Percentiles rank a stretch among this genome's conserved stretches.
Conservation (phyloP, 805 yeast genomes). For the Monosporozyma solicola region DNA sequence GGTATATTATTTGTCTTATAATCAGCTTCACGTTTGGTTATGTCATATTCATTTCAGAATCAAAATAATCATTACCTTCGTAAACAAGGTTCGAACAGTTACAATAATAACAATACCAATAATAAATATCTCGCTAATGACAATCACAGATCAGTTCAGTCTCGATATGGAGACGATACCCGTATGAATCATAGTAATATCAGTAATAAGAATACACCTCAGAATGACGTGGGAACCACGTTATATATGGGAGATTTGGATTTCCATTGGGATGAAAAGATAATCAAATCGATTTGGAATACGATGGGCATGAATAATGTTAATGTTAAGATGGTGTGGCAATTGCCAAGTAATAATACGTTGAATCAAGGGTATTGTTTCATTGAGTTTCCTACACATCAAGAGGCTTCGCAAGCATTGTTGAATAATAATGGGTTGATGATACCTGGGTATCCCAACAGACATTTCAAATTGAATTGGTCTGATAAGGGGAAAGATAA, state of each 20-base stretch:
- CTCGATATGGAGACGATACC: background rate
- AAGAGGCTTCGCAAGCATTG: conserved; percentile 58
- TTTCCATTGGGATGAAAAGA: conserved; percentile 69
- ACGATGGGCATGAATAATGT: conserved; percentile 50
- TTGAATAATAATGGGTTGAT: conserved; percentile 59
- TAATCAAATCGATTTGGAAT: conserved; percentile 61
- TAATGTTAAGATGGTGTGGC: conserved; percentile 56
- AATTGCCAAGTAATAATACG: conserved; percentile 37
- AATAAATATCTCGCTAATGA: too few species aligned
- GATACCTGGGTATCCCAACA: conserved; percentile 51
- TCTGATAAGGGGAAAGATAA: conserved; percentile 31
- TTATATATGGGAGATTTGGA: conserved; percentile 91
- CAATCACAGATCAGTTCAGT: background rate
- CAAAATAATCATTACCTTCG: background rate
- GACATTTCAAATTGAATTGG: conserved; percentile 66
- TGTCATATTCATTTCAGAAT: background rate
- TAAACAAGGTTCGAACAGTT: background rate
- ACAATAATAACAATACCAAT: background rate
- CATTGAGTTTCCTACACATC: conserved; percentile 56
- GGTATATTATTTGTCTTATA: background rate
- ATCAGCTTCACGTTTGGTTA: background rate
- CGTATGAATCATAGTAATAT: background rate
- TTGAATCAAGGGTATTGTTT: conserved; percentile 72
- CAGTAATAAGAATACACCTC: background rate
- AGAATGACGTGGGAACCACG: conserved; percentile 14